A percentile compares a stretch with the other conserved stretches of the same genome.
phyloP scores from a whole-genome alignment of 176 grass and related monocot species.

The Puya raimondii region DNA sequence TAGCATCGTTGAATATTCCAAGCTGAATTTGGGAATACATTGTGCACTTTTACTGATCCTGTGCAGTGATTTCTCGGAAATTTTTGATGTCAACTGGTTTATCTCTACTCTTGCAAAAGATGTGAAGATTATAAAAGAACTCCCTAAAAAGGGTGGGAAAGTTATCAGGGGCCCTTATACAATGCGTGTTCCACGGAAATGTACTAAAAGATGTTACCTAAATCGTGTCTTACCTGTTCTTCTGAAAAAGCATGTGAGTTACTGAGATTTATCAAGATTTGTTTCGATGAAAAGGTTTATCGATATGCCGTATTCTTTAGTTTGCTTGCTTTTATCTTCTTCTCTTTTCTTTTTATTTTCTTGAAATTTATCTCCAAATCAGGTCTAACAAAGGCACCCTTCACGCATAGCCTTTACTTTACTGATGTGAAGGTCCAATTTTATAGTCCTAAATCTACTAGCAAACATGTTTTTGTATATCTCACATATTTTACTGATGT shows the following conservation, averaged over 20 bases:
- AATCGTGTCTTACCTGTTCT: slow-evolving; percentile 87
- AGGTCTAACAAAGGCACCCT: too few relatives aligned
- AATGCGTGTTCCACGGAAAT: slow-evolving; percentile 90
- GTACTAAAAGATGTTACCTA: slow-evolving; percentile 73
- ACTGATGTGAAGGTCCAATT: too few relatives aligned
- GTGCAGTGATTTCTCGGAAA: slow-evolving; percentile 77
- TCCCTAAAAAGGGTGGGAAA: slow-evolving; percentile 58
- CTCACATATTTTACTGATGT: neutral
- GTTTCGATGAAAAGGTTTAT: slow-evolving; percentile 17
- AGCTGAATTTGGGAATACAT: neutral
- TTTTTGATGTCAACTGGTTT: slow-evolving; percentile 76
- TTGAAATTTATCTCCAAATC: neutral
- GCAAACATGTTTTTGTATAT: neutral
- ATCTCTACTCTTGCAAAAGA: slow-evolving; percentile 75
- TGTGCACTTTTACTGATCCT: slow-evolving; percentile 26
- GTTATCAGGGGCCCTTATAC: slow-evolving; percentile 46
- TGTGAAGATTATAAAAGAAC: slow-evolving; percentile 75
- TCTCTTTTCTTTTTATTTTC: slow-evolving; percentile 15
- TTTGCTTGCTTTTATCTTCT: slow-evolving; percentile 6
- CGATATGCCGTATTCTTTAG: slow-evolving; percentile 3
- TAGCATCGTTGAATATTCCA: slow-evolving; percentile 11
- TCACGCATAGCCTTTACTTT: too few relatives aligned
- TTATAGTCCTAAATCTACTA: neutral
- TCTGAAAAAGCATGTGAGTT: slow-evolving; percentile 86
- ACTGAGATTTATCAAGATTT: slow-evolving; percentile 15